phyloP scores from a whole-genome alignment of 352 stramenopile genomes.

The Peronospora belbahrii region DNA sequence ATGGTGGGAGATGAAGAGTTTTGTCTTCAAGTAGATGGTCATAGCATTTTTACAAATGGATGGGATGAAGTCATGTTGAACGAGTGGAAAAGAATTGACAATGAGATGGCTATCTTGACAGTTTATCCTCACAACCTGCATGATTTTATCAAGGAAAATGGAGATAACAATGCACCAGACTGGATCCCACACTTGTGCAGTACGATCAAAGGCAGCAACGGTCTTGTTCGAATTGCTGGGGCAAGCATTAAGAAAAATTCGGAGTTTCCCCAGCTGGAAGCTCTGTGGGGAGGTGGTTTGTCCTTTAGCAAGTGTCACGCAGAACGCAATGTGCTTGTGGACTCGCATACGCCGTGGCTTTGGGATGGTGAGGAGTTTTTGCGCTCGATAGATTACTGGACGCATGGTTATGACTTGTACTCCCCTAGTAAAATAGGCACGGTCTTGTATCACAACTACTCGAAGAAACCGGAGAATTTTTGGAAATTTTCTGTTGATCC shows the following conservation, averaged over 20 bases:
- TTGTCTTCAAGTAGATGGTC: constrained; percentile 76
- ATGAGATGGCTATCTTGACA: constrained; percentile 79
- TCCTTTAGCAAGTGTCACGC: constrained; percentile 84
- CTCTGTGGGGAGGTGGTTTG: constrained; percentile 68
- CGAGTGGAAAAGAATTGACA: constrained; percentile 67
- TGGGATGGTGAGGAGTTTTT: constrained; percentile 71
- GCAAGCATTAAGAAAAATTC: constrained; percentile 72
- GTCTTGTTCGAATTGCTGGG: constrained; percentile 60
- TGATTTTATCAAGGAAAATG: constrained; percentile 73
- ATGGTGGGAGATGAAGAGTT: constrained; percentile 72
- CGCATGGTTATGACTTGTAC: constrained; percentile 64
- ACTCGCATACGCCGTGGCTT: constrained; percentile 78
- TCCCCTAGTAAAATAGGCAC: constrained; percentile 46
- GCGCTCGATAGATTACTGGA: constrained; percentile 53
- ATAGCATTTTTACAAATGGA: constrained; percentile 82
- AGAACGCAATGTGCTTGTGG: constrained; percentile 59
- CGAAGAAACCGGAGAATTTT: constrained; percentile 52
- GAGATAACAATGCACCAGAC: constrained; percentile 45
- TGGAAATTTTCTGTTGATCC: constrained; percentile 46
- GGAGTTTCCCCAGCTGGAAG: constrained; percentile 65
- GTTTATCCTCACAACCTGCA: constrained; percentile 81
- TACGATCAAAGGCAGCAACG: constrained; percentile 60
- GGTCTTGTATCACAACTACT: constrained; percentile 77
- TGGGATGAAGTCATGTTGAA: constrained; percentile 70
- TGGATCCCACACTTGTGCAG: constrained; percentile 60